A percentile compares a stretch with the other conserved stretches of the same genome.
phyloP scores from a whole-genome alignment of 179 eudicot genomes.

The Patellifolia procumbens region DNA sequence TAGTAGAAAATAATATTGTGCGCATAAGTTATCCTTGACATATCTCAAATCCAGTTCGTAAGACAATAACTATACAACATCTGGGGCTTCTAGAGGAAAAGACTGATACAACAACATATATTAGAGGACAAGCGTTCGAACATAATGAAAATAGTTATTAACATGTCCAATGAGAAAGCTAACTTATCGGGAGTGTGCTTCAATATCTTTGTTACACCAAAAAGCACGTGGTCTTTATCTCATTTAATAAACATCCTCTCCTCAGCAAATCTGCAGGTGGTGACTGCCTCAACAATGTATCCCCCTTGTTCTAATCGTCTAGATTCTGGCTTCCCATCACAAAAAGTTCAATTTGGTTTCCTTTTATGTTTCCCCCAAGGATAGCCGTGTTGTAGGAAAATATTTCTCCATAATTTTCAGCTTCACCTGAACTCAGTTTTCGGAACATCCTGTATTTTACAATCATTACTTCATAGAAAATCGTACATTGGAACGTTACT shows the following conservation, averaged over 20 bases:
- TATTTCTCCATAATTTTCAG: conserved; percentile 74
- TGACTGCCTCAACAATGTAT: conserved; percentile 67
- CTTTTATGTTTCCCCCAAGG: conserved; percentile 64
- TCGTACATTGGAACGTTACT: not conserved
- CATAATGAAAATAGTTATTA: not conserved
- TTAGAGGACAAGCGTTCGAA: not conserved
- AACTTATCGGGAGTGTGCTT: conserved; percentile 98
- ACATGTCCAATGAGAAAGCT: conserved; percentile 16
- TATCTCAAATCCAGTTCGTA: conserved; percentile 97
- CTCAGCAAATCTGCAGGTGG: conserved; percentile 57
- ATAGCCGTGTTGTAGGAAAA: conserved; percentile 80
- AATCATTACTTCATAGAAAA: conserved; percentile 33
- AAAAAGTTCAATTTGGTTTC: conserved; percentile 54
- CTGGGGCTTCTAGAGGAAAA: conserved; percentile 76
- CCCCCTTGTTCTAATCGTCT: conserved; percentile 38
- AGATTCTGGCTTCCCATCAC: conserved; percentile 57
- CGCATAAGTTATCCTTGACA: conserved; percentile 99
- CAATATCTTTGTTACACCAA: conserved; percentile 97
- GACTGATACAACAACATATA: conserved; percentile 42
- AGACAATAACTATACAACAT: conserved; percentile 88
- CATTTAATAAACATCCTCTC: conserved; percentile 72
- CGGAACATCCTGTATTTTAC: conserved; percentile 58
- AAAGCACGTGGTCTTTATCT: conserved; percentile 79
- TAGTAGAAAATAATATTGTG: conserved; percentile 93
- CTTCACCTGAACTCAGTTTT: conserved; percentile 81